Evolutionary conservation across 306 rosid species (phyloP).

Genomic region (Luffa aegyptiaca): DNA sequence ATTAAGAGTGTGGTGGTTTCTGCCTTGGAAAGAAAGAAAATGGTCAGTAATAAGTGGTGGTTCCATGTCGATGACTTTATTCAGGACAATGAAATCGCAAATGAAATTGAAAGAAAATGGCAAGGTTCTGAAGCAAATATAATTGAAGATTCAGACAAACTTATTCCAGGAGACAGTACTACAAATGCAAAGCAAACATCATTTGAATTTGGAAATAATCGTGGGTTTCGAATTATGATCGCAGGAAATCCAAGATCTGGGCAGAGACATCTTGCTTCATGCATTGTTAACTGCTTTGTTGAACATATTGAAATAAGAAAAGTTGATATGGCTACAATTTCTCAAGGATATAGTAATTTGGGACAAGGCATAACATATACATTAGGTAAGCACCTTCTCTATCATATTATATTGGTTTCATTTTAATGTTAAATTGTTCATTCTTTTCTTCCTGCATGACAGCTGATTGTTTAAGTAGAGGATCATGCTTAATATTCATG

Average conservation of each 20-base stretch:
- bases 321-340: conserved; percentile 80
- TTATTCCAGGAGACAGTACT: conserved; percentile 16
- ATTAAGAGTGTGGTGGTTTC: conserved; percentile 50
- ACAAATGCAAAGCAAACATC: conserved; percentile 8
- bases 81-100: conserved; percentile 43
- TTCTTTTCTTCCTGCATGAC: conserved; percentile 22
- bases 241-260: conserved; percentile 70
- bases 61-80: conserved; percentile 52
- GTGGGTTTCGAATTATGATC: conserved; percentile 63
- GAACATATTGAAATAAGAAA: conserved; percentile 62
- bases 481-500: conserved; percentile 60
- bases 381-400: conserved; percentile 44
- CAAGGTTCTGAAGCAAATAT: conserved; percentile 37
- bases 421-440: not conserved
- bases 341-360: conserved; percentile 65
- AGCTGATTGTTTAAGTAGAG: conserved; percentile 58
- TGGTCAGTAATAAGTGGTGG: conserved; percentile 67
- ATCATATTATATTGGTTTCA: not conserved
- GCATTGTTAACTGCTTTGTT: conserved; percentile 67
- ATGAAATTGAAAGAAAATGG: conserved; percentile 49
- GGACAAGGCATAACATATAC: conserved; percentile 66
- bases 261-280: conserved; percentile 85
- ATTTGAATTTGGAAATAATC: conserved; percentile 25
- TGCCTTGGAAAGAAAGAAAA: conserved; percentile 43
- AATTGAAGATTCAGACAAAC: conserved; percentile 26